A percentile compares a stretch with the other conserved stretches of the same genome.
Evolutionary conservation across 345 rosid species (phyloP).

Genomic region (Lepidium aucheri): DNA sequence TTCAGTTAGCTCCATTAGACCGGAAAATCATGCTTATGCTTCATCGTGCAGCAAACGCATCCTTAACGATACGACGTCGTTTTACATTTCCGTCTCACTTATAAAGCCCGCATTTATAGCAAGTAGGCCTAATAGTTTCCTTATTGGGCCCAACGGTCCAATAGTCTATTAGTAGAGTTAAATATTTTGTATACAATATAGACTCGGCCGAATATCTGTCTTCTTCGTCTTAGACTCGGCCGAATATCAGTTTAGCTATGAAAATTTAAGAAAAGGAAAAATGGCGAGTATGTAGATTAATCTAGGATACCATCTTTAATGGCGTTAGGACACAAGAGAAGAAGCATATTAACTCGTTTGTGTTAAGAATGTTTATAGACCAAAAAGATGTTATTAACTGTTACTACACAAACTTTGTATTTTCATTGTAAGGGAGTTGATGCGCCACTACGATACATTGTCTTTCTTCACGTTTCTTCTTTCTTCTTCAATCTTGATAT

Average conservation of each 20-base stretch:
- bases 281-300: neutral
- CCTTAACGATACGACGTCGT: neutral
- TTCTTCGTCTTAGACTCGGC: no score
- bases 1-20: constrained; percentile 12
- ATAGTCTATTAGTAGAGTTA: no score
- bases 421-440: neutral
- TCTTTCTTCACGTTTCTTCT: neutral
- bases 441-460: constrained; percentile 21
- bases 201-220: no score
- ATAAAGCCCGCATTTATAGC: neutral
- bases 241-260: no score
- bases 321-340: neutral
- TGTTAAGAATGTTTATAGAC: neutral
- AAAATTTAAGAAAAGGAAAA: no score
- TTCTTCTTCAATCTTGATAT: neutral
- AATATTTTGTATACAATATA: no score
- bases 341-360: neutral
- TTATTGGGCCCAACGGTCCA: neutral
- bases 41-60: constrained; percentile 18
- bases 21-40: constrained; percentile 12
- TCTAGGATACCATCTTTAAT: neutral
- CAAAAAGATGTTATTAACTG: constrained; percentile 19
- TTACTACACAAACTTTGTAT: constrained; percentile 15
- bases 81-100: neutral
- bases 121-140: neutral